Base-by-base conservation (phyloP, 441 rosid genomes). In the Populus tomentosa region DNA sequence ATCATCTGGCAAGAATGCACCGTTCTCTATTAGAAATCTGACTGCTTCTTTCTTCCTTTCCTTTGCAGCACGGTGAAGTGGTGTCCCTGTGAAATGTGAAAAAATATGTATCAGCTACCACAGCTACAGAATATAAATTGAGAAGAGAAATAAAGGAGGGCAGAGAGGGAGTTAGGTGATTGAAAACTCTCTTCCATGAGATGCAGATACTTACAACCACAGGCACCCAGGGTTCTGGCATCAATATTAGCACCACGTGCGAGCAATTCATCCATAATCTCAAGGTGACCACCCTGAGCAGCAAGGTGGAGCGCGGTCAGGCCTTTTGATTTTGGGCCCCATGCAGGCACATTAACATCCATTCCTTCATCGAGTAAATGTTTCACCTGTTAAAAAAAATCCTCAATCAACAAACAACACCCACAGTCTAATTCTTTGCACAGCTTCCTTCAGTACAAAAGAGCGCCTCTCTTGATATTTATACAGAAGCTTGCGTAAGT, bases 241-340 rank as follows among this genome's bases (percentile, higher is more conserved):
- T 94, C 97, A 26, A 94, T 94, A 78, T 92, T 80, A 56, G 96
- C 97, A 36, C 98, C 98, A 7, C 90, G 94, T 21, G 91, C 98
- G 7, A 94, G 96, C 76, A 94, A 82, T 80, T 85, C 89, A 84
- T 94, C 97, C 92, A 94, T 92, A 35, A 94, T 91, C 78, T 88
- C 86, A 24, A 94, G 73, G 71, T 94, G 92, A 36, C 98, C 98
- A 75, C 97, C 96, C 86, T 92, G 89, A 10, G 98, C 94, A 74
- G 97, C 98, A 75, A 94, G 98, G 87, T 92, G 97, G 75, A 94
- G 98, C 21, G 98, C 90, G 26, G 89, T 94, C 42, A 89, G 86
- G 65, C 97, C 97, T 84, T 90, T 88, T 14, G 92, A 87, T 84
- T 94, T 92, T 38, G 92, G 94, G 28, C 97, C 98, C 92, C 86